These are phyloP conservation scores for Centaurea solstitialis DNA, from an alignment of 129 eudicot genomes.

Conservation along the genomic window DNA sequence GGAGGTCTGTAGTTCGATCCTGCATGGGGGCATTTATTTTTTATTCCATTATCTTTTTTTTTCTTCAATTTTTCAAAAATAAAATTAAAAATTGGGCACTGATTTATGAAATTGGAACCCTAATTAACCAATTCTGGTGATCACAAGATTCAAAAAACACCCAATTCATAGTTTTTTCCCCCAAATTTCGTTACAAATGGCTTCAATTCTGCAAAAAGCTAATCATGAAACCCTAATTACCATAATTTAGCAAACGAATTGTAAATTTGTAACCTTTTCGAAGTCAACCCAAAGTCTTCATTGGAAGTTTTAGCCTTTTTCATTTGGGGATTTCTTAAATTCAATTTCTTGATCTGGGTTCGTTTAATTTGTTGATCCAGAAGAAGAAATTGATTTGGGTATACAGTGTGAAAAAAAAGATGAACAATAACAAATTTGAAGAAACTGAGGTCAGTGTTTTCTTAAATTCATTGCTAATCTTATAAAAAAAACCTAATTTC, in stretches of 20 bases:
- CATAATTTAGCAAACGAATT: conserved; percentile 18
- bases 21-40: conserved; percentile 74
- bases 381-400: conserved; percentile 23
- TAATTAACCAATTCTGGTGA: not conserved
- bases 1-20: conserved; percentile 99
- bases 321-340: conserved; percentile 45
- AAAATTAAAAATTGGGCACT: too few species aligned
- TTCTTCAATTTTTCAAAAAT: not conserved
- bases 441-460: conserved; percentile 45
- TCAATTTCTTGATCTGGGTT: conserved; percentile 39
- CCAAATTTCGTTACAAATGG: conserved; percentile 23
- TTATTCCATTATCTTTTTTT: not conserved
- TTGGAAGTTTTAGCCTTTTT: conserved; percentile 48
- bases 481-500: not conserved
- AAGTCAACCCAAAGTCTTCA: conserved; percentile 11
- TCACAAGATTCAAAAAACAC: too few species aligned
- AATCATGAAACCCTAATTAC: conserved; percentile 33
- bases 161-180: not conserved
- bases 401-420: conserved; percentile 76
- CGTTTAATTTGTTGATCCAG: conserved; percentile 3
- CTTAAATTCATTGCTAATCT: not conserved
- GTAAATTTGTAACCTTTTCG: not conserved
- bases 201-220: conserved; percentile 32
- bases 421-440: conserved; percentile 74
- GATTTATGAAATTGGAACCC: not conserved